Base-by-base conservation (phyloP, 73 alveolate species). In the Stentor coeruleus region DNA sequence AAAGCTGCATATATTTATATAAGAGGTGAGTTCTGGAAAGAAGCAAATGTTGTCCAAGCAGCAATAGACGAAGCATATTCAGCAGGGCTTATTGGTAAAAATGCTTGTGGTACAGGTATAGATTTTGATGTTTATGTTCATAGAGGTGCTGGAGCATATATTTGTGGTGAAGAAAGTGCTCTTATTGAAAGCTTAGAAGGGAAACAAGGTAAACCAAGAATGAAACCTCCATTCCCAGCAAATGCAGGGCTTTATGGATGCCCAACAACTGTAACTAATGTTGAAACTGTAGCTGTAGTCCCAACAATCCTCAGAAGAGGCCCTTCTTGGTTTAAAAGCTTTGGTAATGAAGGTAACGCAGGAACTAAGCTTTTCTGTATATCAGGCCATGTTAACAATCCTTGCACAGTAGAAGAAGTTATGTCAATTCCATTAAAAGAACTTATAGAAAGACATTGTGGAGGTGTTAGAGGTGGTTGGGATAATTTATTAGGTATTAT, bases 201-300 rank as follows among this genome's bases (percentile, higher is more conserved):
- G 14, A 93, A 93, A 81, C 95, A 93, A 74, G 98, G 98, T 2
- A 85, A 89, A 74, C 98, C 98, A 41, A 88, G 98, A 82, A 88
- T 93, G 85, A 93, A 93, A 93, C 98, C 98, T 42, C 98, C 98
- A 60, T 93, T 93, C 91, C 98, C 98, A 85, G 98, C 98, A 58
- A 93, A 93, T 86, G 96, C 95, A 30, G 98, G 98, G 28, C 81
- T 93, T n/a, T 93, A 89, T 77, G 98, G 98, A 26, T 93, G 98
- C 85, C 98, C 98, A 26, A 85, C 98, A 36, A 93, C 98, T 14
- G 98, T 93, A 33, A 93, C 98, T 3, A 93, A 93, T 66, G 98
- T 93, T 37, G 98, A 93, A 83, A 93, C 98, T 20, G 98, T 93
- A 4, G 82, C 98, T 2, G 98, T 93, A 6, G 87, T 92, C 87